Evolutionary conservation across 1,139 yeast species (phyloP), one percentile per base, ranked within the genome.

Genomic region (Arxiozyma heterogenica): DNA sequence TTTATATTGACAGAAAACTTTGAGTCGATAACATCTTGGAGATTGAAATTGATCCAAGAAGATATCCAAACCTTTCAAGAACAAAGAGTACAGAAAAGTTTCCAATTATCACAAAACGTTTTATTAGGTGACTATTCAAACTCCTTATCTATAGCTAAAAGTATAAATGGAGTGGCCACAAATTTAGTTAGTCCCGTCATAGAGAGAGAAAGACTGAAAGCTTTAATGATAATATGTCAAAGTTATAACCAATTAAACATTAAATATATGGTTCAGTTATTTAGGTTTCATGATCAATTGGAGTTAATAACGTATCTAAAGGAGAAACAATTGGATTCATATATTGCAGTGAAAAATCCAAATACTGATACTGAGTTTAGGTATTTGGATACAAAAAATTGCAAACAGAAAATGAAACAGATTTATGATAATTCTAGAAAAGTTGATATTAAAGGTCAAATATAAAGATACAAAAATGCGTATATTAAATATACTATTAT

Each of bases 391-490:
- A 69, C 78, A 17, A 66, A 57, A 46, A 69, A 74, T 25, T 72
- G 75, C 47, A 74, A 82, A 62, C 63, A 73, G 0, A 64, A 68
- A 0, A 73, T 86, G 15, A 75, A 75, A 51, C 71, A 73, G 9
- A 73, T 79, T 20, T 74, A 76, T 53, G 71, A 72, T 50, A 71
- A 76, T 23, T 75, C 79, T 60, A 79, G 75, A 56, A 85, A 79
- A 64, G 83, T 91, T n/a, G 97, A 91, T 66, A 90, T 91, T 57
- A 91, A 90, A 72, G 97, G 98, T 0, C 97, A 91, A 68, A 77
- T 85, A 21, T 86, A 38, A 46, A 30, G 7, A 23, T 43, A 22
- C 44, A 67, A 65, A 15, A 18, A 21, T 27, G 38, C 15, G 38
- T 18, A 25, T 22, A 34, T 15, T 34, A n/a, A 3, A 3, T 34